Evolutionary conservation across 495 filamentous ascomycete species (phyloP), one percentile per base, ranked within the genome.

Genomic region (Aspergillus bridgeri): DNA sequence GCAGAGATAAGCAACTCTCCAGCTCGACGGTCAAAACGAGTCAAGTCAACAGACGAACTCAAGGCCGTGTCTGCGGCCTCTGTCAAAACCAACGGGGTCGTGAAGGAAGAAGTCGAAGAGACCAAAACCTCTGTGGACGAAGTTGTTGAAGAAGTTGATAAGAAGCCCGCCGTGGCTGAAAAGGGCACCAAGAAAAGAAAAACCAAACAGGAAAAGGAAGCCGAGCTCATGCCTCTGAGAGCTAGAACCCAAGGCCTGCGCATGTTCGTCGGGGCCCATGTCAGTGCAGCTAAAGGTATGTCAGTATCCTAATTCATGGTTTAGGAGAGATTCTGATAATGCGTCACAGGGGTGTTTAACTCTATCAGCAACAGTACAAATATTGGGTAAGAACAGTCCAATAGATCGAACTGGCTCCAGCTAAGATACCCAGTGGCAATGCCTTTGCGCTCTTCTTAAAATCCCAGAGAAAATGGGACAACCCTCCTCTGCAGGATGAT

Each of bases 371-470:
- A 97, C 64, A 83, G 85, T 58, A 69, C 86, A 8, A 79, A 91
- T 21, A 91, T 96, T 58, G 92, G 83, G 81, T 82, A 63, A 59
- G 58, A 65, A 19, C 22, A 49, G 3, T 42, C 8, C 42, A 0
- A 3, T 51, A 9, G 6, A 23, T 48, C 19, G 13, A 50, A 29
- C 27, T 62, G 69, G 58, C 25, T 43, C 53, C 53, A 38, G 18
- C 22, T 7, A 21, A 22, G 2, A 3, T 8, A 11, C 49, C 25
- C 45, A 85, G 92, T 54, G 91, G 86, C 21, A 98, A 98, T 66
- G 84, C 92, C 20, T 94, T 97, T 60, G 94, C 94, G 15, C 73
- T 98, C 20, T 98, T 98, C 72, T 81, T 98, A 55, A 98, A 98
- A 68, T 94, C 89, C 0, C 95, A 98, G 68, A 84, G 90, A 43